Evolutionary conservation across 208 protist species (phyloP), one percentile per base, ranked within the genome.

Genomic region (Balamuthia mandrillaris): DNA sequence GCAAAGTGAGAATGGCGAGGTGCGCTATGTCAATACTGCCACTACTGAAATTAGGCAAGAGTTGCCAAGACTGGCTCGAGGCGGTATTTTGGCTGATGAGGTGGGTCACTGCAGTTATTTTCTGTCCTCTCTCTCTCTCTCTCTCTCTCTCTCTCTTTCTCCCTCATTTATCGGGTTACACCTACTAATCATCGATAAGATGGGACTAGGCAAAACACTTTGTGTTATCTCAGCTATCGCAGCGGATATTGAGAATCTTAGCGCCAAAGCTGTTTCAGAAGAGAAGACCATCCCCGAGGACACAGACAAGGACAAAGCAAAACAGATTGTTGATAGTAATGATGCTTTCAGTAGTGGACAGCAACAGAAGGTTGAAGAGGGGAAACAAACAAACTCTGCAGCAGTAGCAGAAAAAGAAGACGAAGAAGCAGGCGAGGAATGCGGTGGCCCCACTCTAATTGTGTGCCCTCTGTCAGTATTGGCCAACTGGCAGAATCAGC

Each of bases 191-290:
- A 29, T 29, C 18, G 31, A n/a, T n/a, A 16, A 77, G 66, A 77
- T 77, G 66, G 66, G 66, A 39, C 18, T 77, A 45, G 66, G 66
- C 42, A 77, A 77, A 45, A 77, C 66, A 9, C 66, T 77, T 6
- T 77, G 66, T 33, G 66, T 77, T 21, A 77, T 77, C 66, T 77
- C 66, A 33, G 44, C 54, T 16, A 77, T 77, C 66, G 54, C 54
- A 3, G 1, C 66, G 24, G 66, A 27, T 5, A 27, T 77, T 18
- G 66, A 27, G 12, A 31, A 47, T 16, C 66, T 14, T 18, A 54
- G 47, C 47, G 21, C 16, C 14, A 54, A 21, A 14, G 47, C 14
- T 18, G 47, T 24, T 24, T 54, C 47, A 21, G 16, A 54, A 54
- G 16, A 21, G 47, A 54, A 54, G 21, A 29, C 56, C 49, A 6